Evolutionary conservation across 768 basidiomycete species (phyloP).

Genomic region (Phylloporus rhodoxanthus): DNA sequence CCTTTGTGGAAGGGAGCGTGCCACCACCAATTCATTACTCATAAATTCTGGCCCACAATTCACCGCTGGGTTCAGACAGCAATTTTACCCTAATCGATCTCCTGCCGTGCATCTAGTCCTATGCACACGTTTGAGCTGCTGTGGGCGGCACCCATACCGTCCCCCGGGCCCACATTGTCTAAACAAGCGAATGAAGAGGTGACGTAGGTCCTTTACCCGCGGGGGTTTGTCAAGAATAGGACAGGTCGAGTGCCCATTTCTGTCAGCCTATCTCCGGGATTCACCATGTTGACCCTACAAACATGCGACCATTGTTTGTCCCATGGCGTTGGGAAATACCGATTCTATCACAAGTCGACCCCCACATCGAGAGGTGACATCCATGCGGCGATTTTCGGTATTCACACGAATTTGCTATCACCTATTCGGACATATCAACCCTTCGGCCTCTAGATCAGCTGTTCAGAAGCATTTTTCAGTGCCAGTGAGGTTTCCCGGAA

Average conservation of each 20-base stretch:
- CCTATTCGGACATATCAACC: background rate
- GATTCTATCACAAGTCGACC: background rate
- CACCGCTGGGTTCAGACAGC: background rate
- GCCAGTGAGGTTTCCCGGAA: background rate
- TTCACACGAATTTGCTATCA: background rate
- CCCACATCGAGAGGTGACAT: background rate
- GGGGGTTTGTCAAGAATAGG: background rate
- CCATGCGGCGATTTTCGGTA: background rate
- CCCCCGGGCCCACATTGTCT: background rate
- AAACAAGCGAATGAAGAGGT: slow-evolving; percentile 16
- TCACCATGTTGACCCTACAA: slow-evolving; percentile 1
- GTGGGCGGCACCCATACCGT: background rate
- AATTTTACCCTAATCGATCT: slow-evolving; percentile 11
- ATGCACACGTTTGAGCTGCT: slow-evolving; percentile 8
- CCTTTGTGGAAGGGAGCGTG: background rate
- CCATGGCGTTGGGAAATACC: slow-evolving; percentile 5
- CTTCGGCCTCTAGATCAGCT: background rate
- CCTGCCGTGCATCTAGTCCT: slow-evolving; percentile 6
- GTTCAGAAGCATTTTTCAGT: background rate
- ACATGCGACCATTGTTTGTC: slow-evolving; percentile 5
- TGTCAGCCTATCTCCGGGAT: slow-evolving; percentile 1
- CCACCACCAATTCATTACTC: background rate
- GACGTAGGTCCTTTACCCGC: slow-evolving; percentile 21
- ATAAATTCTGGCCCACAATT: background rate
- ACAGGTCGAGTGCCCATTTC: background rate